Conservation (phyloP, 1,284 basidiomycete genomes). For the Anthracocystis walkeri region DNA sequence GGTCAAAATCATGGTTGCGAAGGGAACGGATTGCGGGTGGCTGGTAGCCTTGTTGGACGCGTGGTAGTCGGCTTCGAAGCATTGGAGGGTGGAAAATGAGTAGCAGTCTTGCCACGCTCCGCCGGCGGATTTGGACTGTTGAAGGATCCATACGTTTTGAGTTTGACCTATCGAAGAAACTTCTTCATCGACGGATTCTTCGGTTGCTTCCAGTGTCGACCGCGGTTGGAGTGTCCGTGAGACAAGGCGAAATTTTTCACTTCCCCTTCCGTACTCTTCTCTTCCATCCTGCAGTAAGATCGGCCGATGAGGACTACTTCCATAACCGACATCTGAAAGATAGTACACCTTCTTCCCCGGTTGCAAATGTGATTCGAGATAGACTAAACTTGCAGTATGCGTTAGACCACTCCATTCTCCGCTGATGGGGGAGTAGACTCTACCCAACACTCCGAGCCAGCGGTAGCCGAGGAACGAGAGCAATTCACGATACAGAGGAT, state of each 20-base stretch:
- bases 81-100: slow-evolving; percentile 21
- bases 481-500: slow-evolving; percentile 35
- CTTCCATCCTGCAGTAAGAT: slow-evolving; percentile 33
- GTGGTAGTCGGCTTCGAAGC: slow-evolving; percentile 26
- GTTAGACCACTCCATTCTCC: slow-evolving; percentile 19
- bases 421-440: slow-evolving; percentile 19
- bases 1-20: slow-evolving; percentile 33
- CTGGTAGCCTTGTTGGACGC: slow-evolving; percentile 20
- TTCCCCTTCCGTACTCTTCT: slow-evolving; percentile 26
- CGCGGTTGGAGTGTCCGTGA: slow-evolving; percentile 10
- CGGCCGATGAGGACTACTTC: slow-evolving; percentile 27
- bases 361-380: slow-evolving; percentile 30
- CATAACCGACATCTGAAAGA: slow-evolving; percentile 41
- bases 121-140: slow-evolving; percentile 15
- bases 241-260: slow-evolving; percentile 20
- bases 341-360: slow-evolving; percentile 24
- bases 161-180: not conserved
- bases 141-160: slow-evolving; percentile 33
- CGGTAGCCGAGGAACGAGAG: slow-evolving; percentile 26
- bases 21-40: slow-evolving; percentile 10
- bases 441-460: slow-evolving; percentile 24
- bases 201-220: slow-evolving; percentile 13
- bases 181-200: not conserved
- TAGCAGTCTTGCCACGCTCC: slow-evolving; percentile 36
- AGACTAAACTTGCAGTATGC: slow-evolving; percentile 38